These are phyloP conservation scores for Pseudocercospora ulei DNA, from an alignment of 2,329 filamentous ascomycete genomes.

Conservation along the genomic window DNA sequence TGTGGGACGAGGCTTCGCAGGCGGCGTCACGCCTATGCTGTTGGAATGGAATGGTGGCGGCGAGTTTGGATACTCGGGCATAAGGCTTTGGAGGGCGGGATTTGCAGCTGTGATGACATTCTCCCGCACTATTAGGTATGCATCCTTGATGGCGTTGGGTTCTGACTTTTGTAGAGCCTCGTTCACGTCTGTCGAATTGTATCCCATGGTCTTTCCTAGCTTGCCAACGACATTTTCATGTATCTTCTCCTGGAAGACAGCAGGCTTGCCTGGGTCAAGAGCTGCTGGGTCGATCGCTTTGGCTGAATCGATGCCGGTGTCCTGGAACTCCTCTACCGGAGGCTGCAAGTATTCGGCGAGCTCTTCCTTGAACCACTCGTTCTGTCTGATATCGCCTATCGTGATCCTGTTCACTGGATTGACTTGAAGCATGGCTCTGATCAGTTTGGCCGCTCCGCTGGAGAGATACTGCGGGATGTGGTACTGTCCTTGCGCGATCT, in stretches of 20 bases:
- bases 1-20: constrained; percentile 32
- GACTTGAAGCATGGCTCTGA: constrained; percentile 88
- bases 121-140: constrained; percentile 93
- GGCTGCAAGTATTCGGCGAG: constrained; percentile 78
- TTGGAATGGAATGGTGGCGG: constrained; percentile 18
- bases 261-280: constrained; percentile 67
- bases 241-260: constrained; percentile 74
- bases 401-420: constrained; percentile 91
- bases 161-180: constrained; percentile 86
- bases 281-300: constrained; percentile 77
- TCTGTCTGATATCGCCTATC: constrained; percentile 82
- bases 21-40: constrained; percentile 13
- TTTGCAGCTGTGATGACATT: constrained; percentile 95
- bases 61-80: constrained; percentile 43
- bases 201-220: constrained; percentile 96
- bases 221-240: constrained; percentile 90
- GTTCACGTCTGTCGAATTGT: constrained; percentile 86
- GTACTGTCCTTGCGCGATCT: constrained; percentile 91
- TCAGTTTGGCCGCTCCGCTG: constrained; percentile 67
- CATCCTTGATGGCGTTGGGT: constrained; percentile 96
- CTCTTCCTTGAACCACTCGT: constrained; percentile 87
- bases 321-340: constrained; percentile 81
- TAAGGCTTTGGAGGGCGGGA: constrained; percentile 44
- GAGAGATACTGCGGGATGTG: constrained; percentile 87
- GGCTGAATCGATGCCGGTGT: constrained; percentile 86